Evolutionary conservation across 2,329 filamentous ascomycete genomes (phyloP), one percentile per base, ranked within the genome.

Genomic region (Chrysoporthe cubensis): DNA sequence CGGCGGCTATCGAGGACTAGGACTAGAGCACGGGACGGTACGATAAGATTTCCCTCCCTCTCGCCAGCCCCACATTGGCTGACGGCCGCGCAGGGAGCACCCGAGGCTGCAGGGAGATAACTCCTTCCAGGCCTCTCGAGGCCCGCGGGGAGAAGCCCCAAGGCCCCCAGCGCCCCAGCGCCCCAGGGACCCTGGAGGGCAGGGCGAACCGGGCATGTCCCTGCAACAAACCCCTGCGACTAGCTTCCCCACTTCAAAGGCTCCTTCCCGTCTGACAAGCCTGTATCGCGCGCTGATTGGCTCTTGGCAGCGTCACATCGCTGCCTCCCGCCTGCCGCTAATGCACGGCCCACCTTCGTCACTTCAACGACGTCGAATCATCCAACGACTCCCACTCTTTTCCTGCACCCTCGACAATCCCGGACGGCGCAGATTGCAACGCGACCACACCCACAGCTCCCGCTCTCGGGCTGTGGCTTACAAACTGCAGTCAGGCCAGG

Each of bases 251-350:
- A 52, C 43, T 43, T n/a, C 42, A 0, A 63, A 44, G 61, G 32
- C 34, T 64, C 44, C 66, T 69, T 69, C 68, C 68, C 66, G 59
- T 60, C 52, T 60, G 57, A 58, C 60, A 68, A 18, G 68, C 44
- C 62, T 46, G 43, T 65, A 62, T 54, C 48, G 52, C 54, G 48
- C 14, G 26, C 18, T 26, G 42, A 70, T 70, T 70, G 68, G 68
- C 46, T 62, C 37, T 34, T 4, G 2, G 9, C 56, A 52, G 43
- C 18, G 63, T 65, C 37, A 59, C 63, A 65, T 59, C 63, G 63
- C 52, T 48, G 11, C 63, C 18, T 58, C 56, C 44, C 56, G 56
- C 63, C 48, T 42, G 54, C 63, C 48, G 46, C 63, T 65, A 65
- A 65, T 65, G 63, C 63, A 65, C 59, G 59, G 59, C 59, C 59